These are phyloP conservation scores for Phytophthora pistaciae DNA, from an alignment of 352 stramenopile species.

Conservation along the genomic window DNA sequence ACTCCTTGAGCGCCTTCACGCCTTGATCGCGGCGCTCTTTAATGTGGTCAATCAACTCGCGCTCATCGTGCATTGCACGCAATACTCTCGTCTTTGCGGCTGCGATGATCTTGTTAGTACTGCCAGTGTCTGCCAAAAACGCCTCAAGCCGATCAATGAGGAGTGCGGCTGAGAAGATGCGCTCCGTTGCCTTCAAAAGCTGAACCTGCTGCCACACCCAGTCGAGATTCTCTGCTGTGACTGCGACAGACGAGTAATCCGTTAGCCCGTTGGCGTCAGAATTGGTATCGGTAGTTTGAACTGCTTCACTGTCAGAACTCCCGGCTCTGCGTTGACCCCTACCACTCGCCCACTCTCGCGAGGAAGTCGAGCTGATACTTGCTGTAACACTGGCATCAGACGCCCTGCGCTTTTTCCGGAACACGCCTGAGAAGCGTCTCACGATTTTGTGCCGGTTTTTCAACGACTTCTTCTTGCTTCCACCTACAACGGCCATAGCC, in stretches of 20 bases:
- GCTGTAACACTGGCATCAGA: slow-evolving; percentile 32
- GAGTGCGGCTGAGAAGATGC: slow-evolving; percentile 74
- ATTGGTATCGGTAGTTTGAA: neutral
- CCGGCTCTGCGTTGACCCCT: slow-evolving; percentile 11
- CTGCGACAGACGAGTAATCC: slow-evolving; percentile 65
- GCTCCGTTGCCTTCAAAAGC: slow-evolving; percentile 72
- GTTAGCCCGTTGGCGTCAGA: slow-evolving; percentile 31
- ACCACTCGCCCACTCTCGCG: slow-evolving; percentile 26
- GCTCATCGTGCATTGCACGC: slow-evolving; percentile 65
- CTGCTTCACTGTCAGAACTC: slow-evolving; percentile 11
- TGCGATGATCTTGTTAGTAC: slow-evolving; percentile 27
- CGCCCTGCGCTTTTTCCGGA: slow-evolving; percentile 38
- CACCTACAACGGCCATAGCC: slow-evolving; percentile 48
- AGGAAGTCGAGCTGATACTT: slow-evolving; percentile 31
- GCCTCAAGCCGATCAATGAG: slow-evolving; percentile 76
- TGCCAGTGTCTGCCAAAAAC: slow-evolving; percentile 46
- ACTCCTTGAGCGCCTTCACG: slow-evolving; percentile 69
- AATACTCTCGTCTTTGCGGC: slow-evolving; percentile 36
- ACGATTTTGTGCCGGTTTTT: slow-evolving; percentile 42
- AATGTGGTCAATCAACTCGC: slow-evolving; percentile 58
- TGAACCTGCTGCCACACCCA: slow-evolving; percentile 84
- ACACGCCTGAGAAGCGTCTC: slow-evolving; percentile 58
- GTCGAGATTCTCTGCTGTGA: slow-evolving; percentile 60
- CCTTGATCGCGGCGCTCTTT: slow-evolving; percentile 62
- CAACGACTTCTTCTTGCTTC: slow-evolving; percentile 17